phyloP scores from a whole-genome alignment of 2,329 filamentous ascomycete genomes.

The Alternaria angustiovoidea region DNA sequence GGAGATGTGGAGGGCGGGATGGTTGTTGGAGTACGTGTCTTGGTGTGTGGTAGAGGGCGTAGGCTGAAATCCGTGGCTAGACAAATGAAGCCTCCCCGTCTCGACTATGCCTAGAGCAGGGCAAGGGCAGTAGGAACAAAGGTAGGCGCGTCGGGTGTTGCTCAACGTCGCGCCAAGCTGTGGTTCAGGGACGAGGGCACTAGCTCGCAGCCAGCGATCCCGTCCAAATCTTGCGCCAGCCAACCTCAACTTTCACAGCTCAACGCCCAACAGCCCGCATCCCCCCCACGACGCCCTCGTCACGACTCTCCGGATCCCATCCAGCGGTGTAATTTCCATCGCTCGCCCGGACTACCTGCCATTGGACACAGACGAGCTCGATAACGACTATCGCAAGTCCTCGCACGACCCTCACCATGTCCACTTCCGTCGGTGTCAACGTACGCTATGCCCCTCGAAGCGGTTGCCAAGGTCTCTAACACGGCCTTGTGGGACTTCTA shows the following conservation, averaged over 20 bases:
- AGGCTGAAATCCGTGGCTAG: not conserved
- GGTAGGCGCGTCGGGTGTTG: constrained; percentile 12
- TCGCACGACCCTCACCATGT: constrained; percentile 47
- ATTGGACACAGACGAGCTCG: constrained; percentile 40
- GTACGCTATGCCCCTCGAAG: constrained; percentile 50
- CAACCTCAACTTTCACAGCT: constrained; percentile 42
- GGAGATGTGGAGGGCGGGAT: constrained; percentile 15
- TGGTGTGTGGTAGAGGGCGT: not conserved
- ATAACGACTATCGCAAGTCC: constrained; percentile 27
- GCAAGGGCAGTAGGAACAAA: not conserved
- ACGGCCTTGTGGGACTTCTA: not conserved
- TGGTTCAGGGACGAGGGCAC: constrained; percentile 28
- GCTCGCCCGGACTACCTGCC: constrained; percentile 31
- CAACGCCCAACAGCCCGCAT: constrained; percentile 30
- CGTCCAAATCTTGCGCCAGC: constrained; percentile 38
- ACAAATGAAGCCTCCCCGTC: not conserved
- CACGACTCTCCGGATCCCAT: constrained; percentile 24
- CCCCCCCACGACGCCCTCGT: constrained; percentile 32
- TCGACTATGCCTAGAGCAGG: not conserved
- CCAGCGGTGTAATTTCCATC: constrained; percentile 28
- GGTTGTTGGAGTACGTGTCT: not conserved
- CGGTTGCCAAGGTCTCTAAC: constrained; percentile 1
- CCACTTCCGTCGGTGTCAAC: constrained; percentile 61
- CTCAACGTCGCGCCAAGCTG: constrained; percentile 39
- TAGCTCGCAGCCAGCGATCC: constrained; percentile 24